A percentile compares a stretch with the other conserved stretches of the same genome.
These are phyloP conservation scores for Lentinula novae-zelandiae DNA, from an alignment of 1,284 basidiomycete species.

Conservation along the genomic window DNA sequence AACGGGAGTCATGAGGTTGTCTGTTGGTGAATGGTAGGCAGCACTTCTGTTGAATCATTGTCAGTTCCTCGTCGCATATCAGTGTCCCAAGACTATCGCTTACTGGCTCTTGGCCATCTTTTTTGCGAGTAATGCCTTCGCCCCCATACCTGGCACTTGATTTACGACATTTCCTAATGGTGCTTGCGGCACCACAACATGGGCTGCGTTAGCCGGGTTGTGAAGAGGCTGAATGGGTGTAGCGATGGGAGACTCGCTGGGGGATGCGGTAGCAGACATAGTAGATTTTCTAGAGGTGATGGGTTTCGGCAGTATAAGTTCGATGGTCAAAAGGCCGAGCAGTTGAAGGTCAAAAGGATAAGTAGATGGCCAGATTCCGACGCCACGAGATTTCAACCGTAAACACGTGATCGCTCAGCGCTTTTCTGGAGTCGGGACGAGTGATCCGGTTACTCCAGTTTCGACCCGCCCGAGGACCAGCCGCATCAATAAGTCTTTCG, in stretches of 20 bases:
- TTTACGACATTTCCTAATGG: slow-evolving; percentile 67
- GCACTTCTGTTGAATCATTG: slow-evolving; percentile 58
- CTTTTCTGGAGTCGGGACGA: background rate
- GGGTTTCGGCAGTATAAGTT: background rate
- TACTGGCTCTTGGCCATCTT: slow-evolving; percentile 82
- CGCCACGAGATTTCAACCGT: background rate
- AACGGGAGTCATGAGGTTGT: slow-evolving; percentile 88
- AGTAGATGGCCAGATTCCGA: background rate
- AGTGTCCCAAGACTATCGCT: slow-evolving; percentile 23
- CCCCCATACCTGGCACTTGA: slow-evolving; percentile 72
- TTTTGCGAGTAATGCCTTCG: slow-evolving; percentile 85
- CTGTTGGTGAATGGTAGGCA: slow-evolving; percentile 84
- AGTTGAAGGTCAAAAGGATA: background rate
- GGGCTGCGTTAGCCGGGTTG: slow-evolving; percentile 77
- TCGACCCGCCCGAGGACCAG: too few species aligned
- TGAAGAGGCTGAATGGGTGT: slow-evolving; percentile 74
- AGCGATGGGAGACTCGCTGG: slow-evolving; percentile 61
- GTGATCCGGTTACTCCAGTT: too few species aligned
- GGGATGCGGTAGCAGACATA: slow-evolving; percentile 57
- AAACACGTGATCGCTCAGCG: background rate
- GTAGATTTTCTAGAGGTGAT: slow-evolving; percentile 2
- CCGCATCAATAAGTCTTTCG: too few species aligned
- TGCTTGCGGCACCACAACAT: slow-evolving; percentile 73
- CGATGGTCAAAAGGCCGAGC: background rate
- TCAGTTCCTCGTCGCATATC: background rate